These are phyloP conservation scores for Phytophthora pinifolia DNA, from an alignment of 352 stramenopile genomes.

Conservation along the genomic window DNA sequence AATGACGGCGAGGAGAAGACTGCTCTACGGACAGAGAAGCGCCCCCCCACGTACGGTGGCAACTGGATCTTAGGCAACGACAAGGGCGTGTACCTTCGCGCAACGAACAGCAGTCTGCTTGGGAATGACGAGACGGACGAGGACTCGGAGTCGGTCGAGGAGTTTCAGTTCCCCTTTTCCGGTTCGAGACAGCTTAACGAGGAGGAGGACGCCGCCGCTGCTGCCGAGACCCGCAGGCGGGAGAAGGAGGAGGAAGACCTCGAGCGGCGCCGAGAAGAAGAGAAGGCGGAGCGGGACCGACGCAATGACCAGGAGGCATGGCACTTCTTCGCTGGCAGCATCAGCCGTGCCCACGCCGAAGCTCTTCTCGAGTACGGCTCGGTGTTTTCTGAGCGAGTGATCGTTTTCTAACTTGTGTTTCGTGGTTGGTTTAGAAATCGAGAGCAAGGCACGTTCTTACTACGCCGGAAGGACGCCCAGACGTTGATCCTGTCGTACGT, in stretches of 20 bases:
- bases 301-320: slow-evolving; percentile 67
- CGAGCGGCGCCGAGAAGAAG: slow-evolving; percentile 33
- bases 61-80: slow-evolving; percentile 84
- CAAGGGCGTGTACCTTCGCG: slow-evolving; percentile 73
- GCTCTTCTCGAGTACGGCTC: slow-evolving; percentile 55
- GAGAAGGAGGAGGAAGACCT: slow-evolving; percentile 40
- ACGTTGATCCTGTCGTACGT: slow-evolving; percentile 86
- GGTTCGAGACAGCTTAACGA: slow-evolving; percentile 32
- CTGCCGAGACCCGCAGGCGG: slow-evolving; percentile 26
- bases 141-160: slow-evolving; percentile 52
- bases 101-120: slow-evolving; percentile 72
- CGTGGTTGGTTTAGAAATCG: slow-evolving; percentile 37
- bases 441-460: slow-evolving; percentile 73
- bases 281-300: slow-evolving; percentile 41
- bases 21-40: slow-evolving; percentile 15
- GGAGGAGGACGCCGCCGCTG: slow-evolving; percentile 34
- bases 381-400: not conserved
- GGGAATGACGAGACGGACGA: slow-evolving; percentile 64
- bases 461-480: slow-evolving; percentile 80
- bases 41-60: slow-evolving; percentile 46
- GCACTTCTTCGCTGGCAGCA: slow-evolving; percentile 81
- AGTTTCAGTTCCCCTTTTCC: slow-evolving; percentile 53
- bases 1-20: slow-evolving; percentile 23
- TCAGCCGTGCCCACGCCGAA: slow-evolving; percentile 67
- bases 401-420: slow-evolving; percentile 1